Evolutionary conservation across 768 basidiomycete species (phyloP).

Genomic region (Kondoa malvinella): DNA sequence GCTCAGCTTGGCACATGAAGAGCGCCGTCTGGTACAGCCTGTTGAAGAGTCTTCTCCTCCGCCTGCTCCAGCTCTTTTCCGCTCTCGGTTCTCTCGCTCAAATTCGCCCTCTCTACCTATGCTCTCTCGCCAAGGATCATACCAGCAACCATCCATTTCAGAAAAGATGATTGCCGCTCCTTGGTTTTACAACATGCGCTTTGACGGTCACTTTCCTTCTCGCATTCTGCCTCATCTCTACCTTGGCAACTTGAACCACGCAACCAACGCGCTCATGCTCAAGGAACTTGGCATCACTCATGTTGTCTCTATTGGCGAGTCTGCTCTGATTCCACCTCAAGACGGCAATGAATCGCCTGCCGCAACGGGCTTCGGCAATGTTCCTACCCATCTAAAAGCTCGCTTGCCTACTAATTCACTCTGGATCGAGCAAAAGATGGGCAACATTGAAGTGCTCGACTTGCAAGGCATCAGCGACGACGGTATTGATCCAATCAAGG

Average conservation of each 20-base stretch:
- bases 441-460: slow-evolving; percentile 75
- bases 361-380: slow-evolving; percentile 2
- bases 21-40: slow-evolving; percentile 11
- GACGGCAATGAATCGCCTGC: slow-evolving; percentile 9
- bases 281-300: slow-evolving; percentile 90
- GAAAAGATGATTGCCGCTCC: slow-evolving; percentile 29
- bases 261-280: slow-evolving; percentile 85
- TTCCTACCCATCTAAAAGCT: slow-evolving; percentile 8
- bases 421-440: slow-evolving; percentile 74
- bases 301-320: slow-evolving; percentile 92
- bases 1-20: slow-evolving; percentile 17
- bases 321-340: slow-evolving; percentile 63
- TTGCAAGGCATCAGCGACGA: slow-evolving; percentile 59
- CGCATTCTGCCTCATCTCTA: slow-evolving; percentile 70
- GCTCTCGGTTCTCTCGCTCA: neutral
- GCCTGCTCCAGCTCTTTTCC: slow-evolving; percentile 13
- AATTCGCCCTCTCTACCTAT: slow-evolving; percentile 4
- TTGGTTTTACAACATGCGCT: slow-evolving; percentile 88
- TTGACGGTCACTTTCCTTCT: slow-evolving; percentile 91
- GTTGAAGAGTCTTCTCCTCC: slow-evolving; percentile 12
- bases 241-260: slow-evolving; percentile 55
- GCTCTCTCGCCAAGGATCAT: neutral
- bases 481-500: slow-evolving; percentile 83
- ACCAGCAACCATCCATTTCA: slow-evolving; percentile 43
- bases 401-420: slow-evolving; percentile 42